A percentile compares a stretch with the other conserved stretches of the same genome.
Conservation (phyloP, 2,329 filamentous ascomycete species). For the Cercospora canescens region DNA sequence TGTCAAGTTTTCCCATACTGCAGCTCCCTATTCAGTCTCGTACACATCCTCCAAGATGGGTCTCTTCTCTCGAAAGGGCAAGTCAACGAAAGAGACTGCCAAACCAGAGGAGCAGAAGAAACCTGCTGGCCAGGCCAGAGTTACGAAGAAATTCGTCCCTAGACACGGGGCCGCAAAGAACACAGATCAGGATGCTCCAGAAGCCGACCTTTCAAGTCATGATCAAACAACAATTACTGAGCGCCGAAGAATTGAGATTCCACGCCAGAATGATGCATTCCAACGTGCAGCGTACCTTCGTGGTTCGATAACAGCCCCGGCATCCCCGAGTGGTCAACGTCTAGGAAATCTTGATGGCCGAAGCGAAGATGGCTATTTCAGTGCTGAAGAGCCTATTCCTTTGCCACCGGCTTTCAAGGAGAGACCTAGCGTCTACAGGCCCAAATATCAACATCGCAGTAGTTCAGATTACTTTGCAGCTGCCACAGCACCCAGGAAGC, state of each 20-base stretch:
- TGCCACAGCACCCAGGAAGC: not conserved
- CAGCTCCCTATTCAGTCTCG: not conserved
- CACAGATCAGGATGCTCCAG: conserved; percentile 52
- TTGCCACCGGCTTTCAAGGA: conserved; percentile 12
- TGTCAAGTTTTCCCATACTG: not conserved
- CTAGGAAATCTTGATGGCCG: not conserved
- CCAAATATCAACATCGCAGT: not conserved
- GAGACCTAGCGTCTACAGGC: not conserved
- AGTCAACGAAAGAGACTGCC: conserved; percentile 24
- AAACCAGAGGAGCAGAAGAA: conserved; percentile 59
- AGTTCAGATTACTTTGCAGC: conserved; percentile 13
- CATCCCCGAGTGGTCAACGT: not conserved
- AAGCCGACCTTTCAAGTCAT: conserved; percentile 31
- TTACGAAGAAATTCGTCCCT: conserved; percentile 62
- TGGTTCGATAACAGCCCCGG: not conserved
- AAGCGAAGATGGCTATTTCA: conserved; percentile 5
- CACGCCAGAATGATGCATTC: conserved; percentile 9
- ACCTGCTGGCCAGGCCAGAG: conserved; percentile 41
- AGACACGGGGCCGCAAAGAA: conserved; percentile 63
- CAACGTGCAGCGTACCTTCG: conserved; percentile 9
- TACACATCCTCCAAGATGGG: conserved; percentile 44
- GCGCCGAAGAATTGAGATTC: conserved; percentile 8
- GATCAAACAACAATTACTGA: not conserved
- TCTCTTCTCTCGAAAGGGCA: conserved; percentile 55
- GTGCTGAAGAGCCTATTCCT: not conserved